These are phyloP conservation scores for Trichophyton equinum DNA, from an alignment of 2,329 filamentous ascomycete species.

Conservation along the genomic window DNA sequence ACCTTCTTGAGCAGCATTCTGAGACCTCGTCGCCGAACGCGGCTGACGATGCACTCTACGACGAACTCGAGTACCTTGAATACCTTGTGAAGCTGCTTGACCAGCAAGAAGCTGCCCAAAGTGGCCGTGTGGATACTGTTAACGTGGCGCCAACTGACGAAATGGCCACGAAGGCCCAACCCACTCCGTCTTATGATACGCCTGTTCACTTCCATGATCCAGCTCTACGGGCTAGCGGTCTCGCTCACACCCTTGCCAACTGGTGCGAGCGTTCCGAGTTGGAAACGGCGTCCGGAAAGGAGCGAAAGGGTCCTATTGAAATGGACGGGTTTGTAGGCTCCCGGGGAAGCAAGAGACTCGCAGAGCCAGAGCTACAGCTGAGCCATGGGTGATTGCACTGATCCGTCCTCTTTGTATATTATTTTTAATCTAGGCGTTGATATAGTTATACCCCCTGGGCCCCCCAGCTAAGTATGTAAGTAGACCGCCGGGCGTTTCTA, in stretches of 20 bases:
- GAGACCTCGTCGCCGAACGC: background rate
- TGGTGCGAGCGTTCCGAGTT: conserved; percentile 10
- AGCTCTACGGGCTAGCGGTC: background rate
- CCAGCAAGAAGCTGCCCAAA: background rate
- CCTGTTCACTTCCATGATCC: too few species aligned
- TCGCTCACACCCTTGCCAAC: background rate
- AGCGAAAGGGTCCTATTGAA: background rate
- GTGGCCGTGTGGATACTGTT: background rate
- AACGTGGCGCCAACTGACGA: background rate
- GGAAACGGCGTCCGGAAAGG: conserved; percentile 5
- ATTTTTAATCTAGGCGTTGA: background rate
- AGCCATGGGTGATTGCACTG: background rate
- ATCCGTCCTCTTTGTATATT: background rate
- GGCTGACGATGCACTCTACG: background rate
- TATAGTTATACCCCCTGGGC: background rate
- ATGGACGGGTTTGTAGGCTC: background rate
- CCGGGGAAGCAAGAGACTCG: too few species aligned
- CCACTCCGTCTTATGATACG: background rate
- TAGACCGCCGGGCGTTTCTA: background rate
- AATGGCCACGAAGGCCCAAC: background rate
- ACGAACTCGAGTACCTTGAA: conserved; percentile 7
- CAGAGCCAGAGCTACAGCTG: background rate
- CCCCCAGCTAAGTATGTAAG: background rate
- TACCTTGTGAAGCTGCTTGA: conserved; percentile 6
- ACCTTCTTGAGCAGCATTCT: background rate